These are phyloP conservation scores for Coemansia sp. DNA, from an alignment of 192 early-diverging fungal species.

Conservation along the genomic window DNA sequence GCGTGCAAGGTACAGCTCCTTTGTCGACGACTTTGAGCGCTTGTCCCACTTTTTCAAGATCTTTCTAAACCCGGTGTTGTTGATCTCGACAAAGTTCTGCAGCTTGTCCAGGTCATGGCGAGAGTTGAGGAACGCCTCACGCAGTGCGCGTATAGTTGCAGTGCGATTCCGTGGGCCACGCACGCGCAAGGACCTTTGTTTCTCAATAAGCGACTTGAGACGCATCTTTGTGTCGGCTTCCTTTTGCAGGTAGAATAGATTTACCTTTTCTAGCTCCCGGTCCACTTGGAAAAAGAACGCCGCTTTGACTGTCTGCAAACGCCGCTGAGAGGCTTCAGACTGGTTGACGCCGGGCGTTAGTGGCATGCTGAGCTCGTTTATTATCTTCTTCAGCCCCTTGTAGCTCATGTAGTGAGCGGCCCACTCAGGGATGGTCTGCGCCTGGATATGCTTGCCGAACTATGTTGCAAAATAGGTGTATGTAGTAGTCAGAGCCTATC, in stretches of 20 bases:
- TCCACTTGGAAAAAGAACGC: conserved; percentile 98
- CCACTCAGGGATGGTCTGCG: conserved; percentile 91
- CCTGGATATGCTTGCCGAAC: conserved; percentile 99
- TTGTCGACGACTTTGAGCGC: conserved; percentile 94
- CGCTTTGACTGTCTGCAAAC: conserved; percentile 84
- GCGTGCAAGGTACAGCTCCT: conserved; percentile 95
- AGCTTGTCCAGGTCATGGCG: conserved; percentile 94
- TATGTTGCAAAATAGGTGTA: conserved; percentile 25
- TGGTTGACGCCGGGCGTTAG: conserved; percentile 40
- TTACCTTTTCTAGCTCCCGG: conserved; percentile 97
- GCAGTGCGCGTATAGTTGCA: conserved; percentile 69
- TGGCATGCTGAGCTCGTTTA: conserved; percentile 66
- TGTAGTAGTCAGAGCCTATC: not conserved
- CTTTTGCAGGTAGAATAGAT: conserved; percentile 95
- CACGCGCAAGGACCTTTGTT: conserved; percentile 64
- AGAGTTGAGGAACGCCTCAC: conserved; percentile 90
- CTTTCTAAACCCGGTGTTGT: conserved; percentile 95
- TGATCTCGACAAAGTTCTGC: conserved; percentile 98
- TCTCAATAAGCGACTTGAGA: conserved; percentile 78
- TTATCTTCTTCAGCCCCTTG: conserved; percentile 98
- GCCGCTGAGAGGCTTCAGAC: conserved; percentile 44
- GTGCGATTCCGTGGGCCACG: conserved; percentile 55
- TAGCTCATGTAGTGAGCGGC: conserved; percentile 94
- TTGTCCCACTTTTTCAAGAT: conserved; percentile 99
- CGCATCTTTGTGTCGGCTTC: conserved; percentile 92